Conservation (phyloP, 805 yeast species). For the Yamadazyma tumulicola region DNA sequence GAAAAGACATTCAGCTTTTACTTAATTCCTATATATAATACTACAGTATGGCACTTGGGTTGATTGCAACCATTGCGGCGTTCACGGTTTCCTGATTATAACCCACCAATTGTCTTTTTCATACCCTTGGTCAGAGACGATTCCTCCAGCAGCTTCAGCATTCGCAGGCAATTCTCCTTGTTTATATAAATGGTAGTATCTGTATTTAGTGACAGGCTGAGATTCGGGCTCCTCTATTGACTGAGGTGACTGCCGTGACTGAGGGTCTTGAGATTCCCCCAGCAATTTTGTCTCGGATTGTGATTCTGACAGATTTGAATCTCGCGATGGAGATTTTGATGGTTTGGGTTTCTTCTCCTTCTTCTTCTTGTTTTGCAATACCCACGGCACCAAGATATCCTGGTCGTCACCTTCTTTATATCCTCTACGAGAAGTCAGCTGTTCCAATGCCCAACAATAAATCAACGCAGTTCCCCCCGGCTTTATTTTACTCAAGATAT, state of each 20-base stretch:
- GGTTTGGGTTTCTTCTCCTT: slow-evolving; percentile 22
- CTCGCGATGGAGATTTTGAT: background rate
- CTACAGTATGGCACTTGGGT: too few species aligned
- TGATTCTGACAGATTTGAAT: slow-evolving; percentile 1
- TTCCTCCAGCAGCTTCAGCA: slow-evolving; percentile 61
- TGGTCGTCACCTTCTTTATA: slow-evolving; percentile 89
- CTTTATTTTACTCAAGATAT: slow-evolving; percentile 58
- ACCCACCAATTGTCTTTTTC: slow-evolving; percentile 95
- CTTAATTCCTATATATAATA: too few species aligned
- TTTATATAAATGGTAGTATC: slow-evolving; percentile 85
- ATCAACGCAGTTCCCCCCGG: slow-evolving; percentile 68
- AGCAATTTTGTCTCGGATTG: too few species aligned
- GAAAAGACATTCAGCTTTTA: too few species aligned
- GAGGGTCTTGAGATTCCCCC: slow-evolving; percentile 10
- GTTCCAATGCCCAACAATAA: slow-evolving; percentile 97
- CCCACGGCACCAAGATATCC: slow-evolving; percentile 97
- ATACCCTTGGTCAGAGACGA: slow-evolving; percentile 69
- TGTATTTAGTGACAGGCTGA: slow-evolving; percentile 55
- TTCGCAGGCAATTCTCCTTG: slow-evolving; percentile 80
- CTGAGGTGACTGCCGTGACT: slow-evolving; percentile 12
- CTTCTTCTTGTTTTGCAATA: slow-evolving; percentile 49
- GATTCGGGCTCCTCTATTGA: slow-evolving; percentile 14
- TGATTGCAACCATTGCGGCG: too few species aligned
- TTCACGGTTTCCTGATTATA: slow-evolving; percentile 17
- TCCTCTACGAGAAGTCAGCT: slow-evolving; percentile 81